These are phyloP conservation scores for Cercospora zeina DNA, from an alignment of 2,329 filamentous ascomycete genomes.

Conservation along the genomic window DNA sequence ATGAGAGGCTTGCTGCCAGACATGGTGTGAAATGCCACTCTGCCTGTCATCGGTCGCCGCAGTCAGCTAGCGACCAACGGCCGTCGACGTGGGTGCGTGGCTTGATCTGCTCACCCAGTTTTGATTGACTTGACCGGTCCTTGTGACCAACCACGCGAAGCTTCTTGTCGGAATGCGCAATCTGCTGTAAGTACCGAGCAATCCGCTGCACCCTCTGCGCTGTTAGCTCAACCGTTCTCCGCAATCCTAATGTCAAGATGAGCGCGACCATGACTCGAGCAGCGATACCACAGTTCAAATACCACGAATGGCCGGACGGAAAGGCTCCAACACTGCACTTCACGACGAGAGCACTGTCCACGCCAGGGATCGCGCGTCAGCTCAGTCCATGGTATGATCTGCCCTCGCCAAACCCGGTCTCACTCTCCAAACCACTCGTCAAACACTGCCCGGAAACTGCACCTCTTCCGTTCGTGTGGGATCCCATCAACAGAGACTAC, in stretches of 20 bases:
- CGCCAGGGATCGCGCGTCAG: conserved; percentile 6
- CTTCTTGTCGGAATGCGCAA: conserved; percentile 4
- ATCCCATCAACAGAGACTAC: conserved; percentile 19
- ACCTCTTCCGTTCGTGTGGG: conserved; percentile 19
- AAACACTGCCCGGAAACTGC: conserved; percentile 13
- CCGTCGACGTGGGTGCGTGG: conserved; percentile 10
- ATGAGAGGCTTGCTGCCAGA: conserved; percentile 16
- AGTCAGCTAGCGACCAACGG: conserved; percentile 3
- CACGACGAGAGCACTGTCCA: conserved; percentile 9
- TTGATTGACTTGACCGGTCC: conserved; percentile 13
- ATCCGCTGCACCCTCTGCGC: background rate
- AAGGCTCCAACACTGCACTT: conserved; percentile 17
- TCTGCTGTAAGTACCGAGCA: conserved; percentile 10
- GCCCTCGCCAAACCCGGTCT: background rate
- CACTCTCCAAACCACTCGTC: background rate
- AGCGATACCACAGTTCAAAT: conserved; percentile 16
- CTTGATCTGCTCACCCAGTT: conserved; percentile 4
- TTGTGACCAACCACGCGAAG: conserved; percentile 15
- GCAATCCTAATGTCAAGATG: background rate
- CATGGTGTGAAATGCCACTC: conserved; percentile 17
- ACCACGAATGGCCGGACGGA: conserved; percentile 22
- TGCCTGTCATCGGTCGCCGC: conserved; percentile 16
- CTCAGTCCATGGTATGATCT: conserved; percentile 14
- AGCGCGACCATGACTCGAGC: conserved; percentile 19
- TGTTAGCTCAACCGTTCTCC: background rate